These are phyloP conservation scores for Pleurotus citrinopileatus DNA, from an alignment of 768 basidiomycete genomes.

Conservation along the genomic window DNA sequence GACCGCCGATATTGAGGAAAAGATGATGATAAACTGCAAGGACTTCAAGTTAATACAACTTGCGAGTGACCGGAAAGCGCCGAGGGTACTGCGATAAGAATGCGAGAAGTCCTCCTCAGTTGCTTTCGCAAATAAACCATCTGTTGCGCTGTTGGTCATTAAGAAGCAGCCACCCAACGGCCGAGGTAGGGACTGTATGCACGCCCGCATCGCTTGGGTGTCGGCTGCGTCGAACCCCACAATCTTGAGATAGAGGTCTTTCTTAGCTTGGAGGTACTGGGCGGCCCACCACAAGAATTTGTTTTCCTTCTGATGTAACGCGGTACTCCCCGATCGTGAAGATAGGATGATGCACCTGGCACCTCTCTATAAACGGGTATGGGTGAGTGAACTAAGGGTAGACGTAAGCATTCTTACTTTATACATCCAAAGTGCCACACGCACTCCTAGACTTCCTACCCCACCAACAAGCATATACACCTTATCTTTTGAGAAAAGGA, in stretches of 20 bases:
- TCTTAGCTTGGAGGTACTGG: neutral
- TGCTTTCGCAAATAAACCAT: neutral
- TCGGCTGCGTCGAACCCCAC: neutral
- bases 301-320: neutral
- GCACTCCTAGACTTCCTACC: neutral
- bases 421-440: neutral
- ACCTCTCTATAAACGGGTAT: neutral
- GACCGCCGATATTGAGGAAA: neutral
- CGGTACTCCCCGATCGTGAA: neutral
- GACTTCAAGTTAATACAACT: neutral
- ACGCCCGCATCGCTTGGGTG: neutral
- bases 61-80: neutral
- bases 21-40: neutral
- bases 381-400: neutral
- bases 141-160: neutral
- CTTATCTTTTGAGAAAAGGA: neutral
- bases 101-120: neutral
- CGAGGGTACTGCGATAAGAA: neutral
- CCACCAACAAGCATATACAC: neutral
- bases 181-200: neutral
- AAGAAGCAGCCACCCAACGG: neutral
- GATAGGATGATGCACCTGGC: neutral
- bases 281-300: neutral
- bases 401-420: neutral
- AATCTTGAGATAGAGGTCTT: neutral